Percentiles rank a stretch among this genome's conserved stretches.
Conservation (phyloP, 225 moss, liverwort and hornwort species). For the Rhytidiadelphus loreus region DNA sequence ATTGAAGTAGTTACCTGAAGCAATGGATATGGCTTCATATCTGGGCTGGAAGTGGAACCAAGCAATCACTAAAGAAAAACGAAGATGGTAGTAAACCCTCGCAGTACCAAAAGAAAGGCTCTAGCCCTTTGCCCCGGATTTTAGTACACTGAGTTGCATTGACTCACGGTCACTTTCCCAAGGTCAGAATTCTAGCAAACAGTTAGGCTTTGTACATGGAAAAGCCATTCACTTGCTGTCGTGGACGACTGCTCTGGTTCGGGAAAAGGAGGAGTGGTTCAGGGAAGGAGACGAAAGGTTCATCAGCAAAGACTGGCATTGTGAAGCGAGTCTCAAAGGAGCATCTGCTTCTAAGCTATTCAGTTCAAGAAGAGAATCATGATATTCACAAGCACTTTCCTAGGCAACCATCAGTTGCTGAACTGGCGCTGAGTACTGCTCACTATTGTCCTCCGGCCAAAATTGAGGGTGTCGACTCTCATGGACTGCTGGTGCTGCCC, state of each 20-base stretch:
- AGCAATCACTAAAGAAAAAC: neutral
- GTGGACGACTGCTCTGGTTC: slow-evolving; percentile 13
- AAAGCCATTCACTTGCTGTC: slow-evolving; percentile 1
- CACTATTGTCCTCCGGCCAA: slow-evolving; percentile 4
- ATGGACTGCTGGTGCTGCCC: neutral
- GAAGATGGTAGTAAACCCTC: neutral
- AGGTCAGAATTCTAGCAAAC: neutral
- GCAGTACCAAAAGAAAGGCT: neutral
- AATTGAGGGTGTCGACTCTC: neutral
- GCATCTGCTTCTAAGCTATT: slow-evolving; percentile 12
- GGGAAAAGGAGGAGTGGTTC: neutral
- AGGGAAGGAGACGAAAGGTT: neutral
- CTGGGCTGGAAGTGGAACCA: neutral
- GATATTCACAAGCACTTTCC: neutral
- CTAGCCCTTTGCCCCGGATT: neutral
- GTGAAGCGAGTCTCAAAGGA: slow-evolving; percentile 31
- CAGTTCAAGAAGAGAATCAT: neutral
- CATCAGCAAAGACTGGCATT: slow-evolving; percentile 5
- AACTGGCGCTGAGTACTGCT: neutral
- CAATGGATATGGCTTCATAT: neutral
- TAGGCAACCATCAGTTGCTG: neutral
- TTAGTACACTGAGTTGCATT: neutral
- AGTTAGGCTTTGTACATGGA: slow-evolving; percentile 9
- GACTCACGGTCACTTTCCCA: neutral
- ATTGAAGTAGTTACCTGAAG: neutral